Percentiles rank a stretch among this genome's conserved stretches.
These are phyloP conservation scores for Plenodomus biglobosus DNA, from an alignment of 2,329 filamentous ascomycete species.

Conservation along the genomic window DNA sequence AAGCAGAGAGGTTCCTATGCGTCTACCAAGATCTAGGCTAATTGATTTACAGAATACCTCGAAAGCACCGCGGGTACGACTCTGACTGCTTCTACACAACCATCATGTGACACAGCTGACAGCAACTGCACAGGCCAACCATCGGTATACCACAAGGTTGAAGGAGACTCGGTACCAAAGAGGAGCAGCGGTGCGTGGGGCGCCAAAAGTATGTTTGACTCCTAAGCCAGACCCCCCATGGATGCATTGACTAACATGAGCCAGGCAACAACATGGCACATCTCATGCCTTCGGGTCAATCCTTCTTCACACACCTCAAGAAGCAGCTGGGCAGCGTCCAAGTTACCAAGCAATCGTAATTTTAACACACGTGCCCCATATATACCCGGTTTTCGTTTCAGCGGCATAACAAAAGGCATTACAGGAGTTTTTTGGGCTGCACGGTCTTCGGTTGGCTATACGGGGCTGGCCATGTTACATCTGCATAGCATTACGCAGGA, in stretches of 20 bases:
- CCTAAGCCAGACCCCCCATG: neutral
- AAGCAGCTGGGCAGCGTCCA: constrained; percentile 49
- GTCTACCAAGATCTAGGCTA: constrained; percentile 15
- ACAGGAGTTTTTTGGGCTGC: constrained; percentile 36
- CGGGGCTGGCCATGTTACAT: constrained; percentile 13
- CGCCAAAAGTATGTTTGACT: constrained; percentile 37
- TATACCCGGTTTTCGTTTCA: constrained; percentile 27
- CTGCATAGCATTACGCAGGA: constrained; percentile 18
- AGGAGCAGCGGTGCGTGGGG: constrained; percentile 46
- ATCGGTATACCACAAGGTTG: constrained; percentile 43
- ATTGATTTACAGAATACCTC: constrained; percentile 27
- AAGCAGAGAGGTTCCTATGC: neutral
- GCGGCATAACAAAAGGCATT: constrained; percentile 41
- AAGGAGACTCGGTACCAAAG: constrained; percentile 43
- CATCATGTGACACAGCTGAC: constrained; percentile 21
- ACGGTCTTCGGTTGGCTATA: constrained; percentile 17
- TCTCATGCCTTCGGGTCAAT: constrained; percentile 49
- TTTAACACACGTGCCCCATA: constrained; percentile 8
- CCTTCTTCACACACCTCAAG: constrained; percentile 50
- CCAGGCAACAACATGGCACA: constrained; percentile 42
- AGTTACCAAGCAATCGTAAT: constrained; percentile 38
- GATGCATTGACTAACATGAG: constrained; percentile 15
- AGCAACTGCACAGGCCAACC: constrained; percentile 26
- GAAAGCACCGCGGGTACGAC: constrained; percentile 34
- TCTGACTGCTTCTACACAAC: constrained; percentile 2